Evolutionary conservation across 495 filamentous ascomycete species (phyloP), one percentile per base, ranked within the genome.

Genomic region (Annulohypoxylon bovei): DNA sequence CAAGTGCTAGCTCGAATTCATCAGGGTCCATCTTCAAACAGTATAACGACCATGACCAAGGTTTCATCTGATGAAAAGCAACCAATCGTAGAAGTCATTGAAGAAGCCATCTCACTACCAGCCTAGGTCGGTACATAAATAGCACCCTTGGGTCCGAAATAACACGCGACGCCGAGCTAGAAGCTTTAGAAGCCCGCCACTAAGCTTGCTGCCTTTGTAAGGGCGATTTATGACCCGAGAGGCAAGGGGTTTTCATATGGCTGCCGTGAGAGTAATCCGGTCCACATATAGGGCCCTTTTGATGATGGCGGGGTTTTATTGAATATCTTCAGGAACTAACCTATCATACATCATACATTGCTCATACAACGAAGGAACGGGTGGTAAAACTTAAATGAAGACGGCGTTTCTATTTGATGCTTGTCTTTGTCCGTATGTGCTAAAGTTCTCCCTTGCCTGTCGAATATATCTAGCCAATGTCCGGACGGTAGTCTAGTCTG

Each of bases 141-240:
- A 32, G 37, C 27, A 52, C 33, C 67, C 22, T 55, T 59, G 52
- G 42, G 52, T 32, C 56, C 56, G 35, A 50, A 52, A 53, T 25
- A 30, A 28, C 28, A 60, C 49, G 50, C 44, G 47, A 62, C 39
- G 23, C 11, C 55, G 22, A 35, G 55, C 37, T 50, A 39, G 33
- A 39, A 12, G 46, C 61, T 65, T 49, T 47, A 62, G 61, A 68
- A 58, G 49, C 25, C 44, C 23, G 20, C 44, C 42, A 39, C 47
- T n/a, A 20, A 50, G n/a, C 49, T 20, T 37, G 20, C 28, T 50
- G 11, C 44, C 47, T 52, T 62, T 14, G 61, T 56, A 66, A 73
- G 75, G 75, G 75, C 62, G 47, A 77, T 75, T 68, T 68, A 75
- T 77, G 32, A 62, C 72, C 75, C 75, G 75, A 62, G 32, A 28